Evolutionary conservation across 2,329 filamentous ascomycete genomes (phyloP).

Genomic region (Ascochyta pisi): DNA sequence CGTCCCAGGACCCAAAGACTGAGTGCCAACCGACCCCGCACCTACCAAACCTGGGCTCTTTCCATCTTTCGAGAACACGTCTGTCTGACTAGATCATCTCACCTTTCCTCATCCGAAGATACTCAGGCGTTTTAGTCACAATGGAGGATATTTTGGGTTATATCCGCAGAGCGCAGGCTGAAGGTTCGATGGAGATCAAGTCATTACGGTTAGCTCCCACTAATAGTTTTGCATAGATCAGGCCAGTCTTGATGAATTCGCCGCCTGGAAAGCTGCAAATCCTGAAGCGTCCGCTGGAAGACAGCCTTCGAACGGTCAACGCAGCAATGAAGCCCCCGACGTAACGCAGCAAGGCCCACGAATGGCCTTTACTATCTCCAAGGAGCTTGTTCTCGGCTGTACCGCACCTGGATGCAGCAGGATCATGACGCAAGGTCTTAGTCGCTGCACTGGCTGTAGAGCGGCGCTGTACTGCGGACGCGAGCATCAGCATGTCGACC

Average conservation of each 20-base stretch:
- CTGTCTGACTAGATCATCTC: too few relatives aligned
- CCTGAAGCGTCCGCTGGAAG: not conserved
- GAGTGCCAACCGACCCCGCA: not conserved
- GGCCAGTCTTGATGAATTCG: too few relatives aligned
- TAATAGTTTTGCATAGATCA: too few relatives aligned
- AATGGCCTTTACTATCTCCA: not conserved
- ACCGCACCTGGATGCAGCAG: not conserved
- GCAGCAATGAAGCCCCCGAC: not conserved
- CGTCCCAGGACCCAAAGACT: not conserved
- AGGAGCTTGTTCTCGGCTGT: not conserved
- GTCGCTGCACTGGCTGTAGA: conserved; percentile 53
- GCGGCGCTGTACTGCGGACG: conserved; percentile 55
- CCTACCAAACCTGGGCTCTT: not conserved
- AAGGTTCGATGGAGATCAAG: not conserved
- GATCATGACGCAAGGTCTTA: conserved; percentile 23
- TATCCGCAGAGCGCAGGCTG: not conserved
- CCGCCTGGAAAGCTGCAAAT: not conserved
- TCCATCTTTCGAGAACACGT: too few relatives aligned
- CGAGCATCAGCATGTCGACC: conserved; percentile 50
- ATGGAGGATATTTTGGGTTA: not conserved
- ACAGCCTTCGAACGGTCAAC: not conserved
- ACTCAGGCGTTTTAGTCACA: not conserved
- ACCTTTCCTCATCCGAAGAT: not conserved
- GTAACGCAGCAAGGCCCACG: not conserved
- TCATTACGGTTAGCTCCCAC: too few relatives aligned